Evolutionary conservation across 805 yeast genomes (phyloP), one percentile per base, ranked within the genome.

Genomic region (Metschnikowia hibisci): DNA sequence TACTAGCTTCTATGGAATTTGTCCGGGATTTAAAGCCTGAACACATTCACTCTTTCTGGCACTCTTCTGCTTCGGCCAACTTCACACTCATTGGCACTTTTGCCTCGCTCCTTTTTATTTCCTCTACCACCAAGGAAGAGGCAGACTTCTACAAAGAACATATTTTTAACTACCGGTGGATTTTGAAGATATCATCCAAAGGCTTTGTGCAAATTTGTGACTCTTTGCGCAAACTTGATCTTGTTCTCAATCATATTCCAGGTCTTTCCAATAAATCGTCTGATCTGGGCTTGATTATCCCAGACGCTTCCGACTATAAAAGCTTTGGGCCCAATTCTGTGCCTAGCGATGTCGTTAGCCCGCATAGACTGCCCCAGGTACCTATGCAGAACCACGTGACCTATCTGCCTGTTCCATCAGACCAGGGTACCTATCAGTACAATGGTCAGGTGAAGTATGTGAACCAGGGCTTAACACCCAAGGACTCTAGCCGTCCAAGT

Each of bases 41-140:
- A 52, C 95, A 88, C 56, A 73, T 87, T 37, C 90, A 82, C 58
- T 80, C 95, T 9, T 89, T 88, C 61, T 90, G 96, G 96, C 93
- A 87, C 63, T 78, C 89, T 1, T 79, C 89, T 1, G 78, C 96
- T 0, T 74, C 93, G 0, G 74, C 84, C 11, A 87, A 87, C 56
- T 79, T 90, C 50, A 80, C 95, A 6, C 64, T 87, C 29, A 87
- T 89, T 31, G 96, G 96, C 2, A 79, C 91, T 0, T 90, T 90
- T 71, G 96, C 96, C 0, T 82, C 95, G 0, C 68, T 90, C 10
- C 64, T 90, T 42, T 86, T 76, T 54, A 82, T 83, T 12, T 84
- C 96, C 0, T 69, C 93, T 1, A 61, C 72, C 7, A 49, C 54
- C 12, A 62, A 74, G 13, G 87, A 81, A 42, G 96, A 88, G 55